Evolutionary conservation across 768 basidiomycete species (phyloP), one percentile per base, ranked within the genome.

Genomic region (Boletales sp.): DNA sequence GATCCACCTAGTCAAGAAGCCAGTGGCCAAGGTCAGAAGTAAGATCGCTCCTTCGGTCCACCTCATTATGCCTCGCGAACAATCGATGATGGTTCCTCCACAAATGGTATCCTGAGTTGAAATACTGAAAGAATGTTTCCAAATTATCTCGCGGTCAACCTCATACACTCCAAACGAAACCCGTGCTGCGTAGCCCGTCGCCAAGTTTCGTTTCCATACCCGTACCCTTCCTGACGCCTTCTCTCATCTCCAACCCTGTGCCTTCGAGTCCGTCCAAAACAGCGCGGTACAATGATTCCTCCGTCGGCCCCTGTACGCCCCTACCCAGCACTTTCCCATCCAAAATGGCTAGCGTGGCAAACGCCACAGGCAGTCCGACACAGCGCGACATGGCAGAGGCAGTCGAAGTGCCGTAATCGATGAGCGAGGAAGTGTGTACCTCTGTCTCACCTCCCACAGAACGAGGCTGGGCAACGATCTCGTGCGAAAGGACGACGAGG

Each of bases 351-450:
- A 87, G 64, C 2, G 91, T 83, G 2, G 91, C 91, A 59, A 93
- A 81, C 1, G 89, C 94, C 8, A 94, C 81, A 0, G 94, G 94
- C 40, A 94, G 68, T 5, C 93, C 93, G 15, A 97, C 94, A 3
- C 88, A 90, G 29, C 83, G 75, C n/a, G 91, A 81, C 94, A 97
- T 97, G 5, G 94, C 94, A 0, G 87, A 87, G 3, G 77, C 79
- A 1, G 60, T 63, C 8, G 70, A 54, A 17, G 73, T 77, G 2
- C 85, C 92, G 56, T 86, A 86, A 30, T 77, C 69, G 19, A 85
- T 71, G 13, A 93, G 65, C 19, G 79, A 77, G 8, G 89, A 87
- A 11, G 81, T 84, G 55, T 92, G 78, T 30, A 82, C 75, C 55
- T 83, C 75, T 56, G 77, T 73, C 34, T 66, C 51, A 12, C 48